A percentile compares a stretch with the other conserved stretches of the same genome.
Conservation (phyloP, 257 asterid species). For the Knoxia roxburghii region DNA sequence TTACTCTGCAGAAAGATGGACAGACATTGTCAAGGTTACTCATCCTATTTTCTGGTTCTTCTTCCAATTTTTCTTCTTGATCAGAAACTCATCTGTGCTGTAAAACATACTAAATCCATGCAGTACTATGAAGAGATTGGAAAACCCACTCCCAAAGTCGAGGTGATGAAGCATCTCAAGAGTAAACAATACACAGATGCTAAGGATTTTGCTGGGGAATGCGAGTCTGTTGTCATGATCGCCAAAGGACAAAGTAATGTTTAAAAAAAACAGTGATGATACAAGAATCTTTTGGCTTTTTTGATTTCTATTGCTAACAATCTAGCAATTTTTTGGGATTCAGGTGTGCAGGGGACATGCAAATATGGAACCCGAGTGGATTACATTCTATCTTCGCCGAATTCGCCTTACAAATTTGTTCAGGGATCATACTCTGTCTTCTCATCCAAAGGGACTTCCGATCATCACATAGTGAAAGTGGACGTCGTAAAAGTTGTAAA, state of each 20-base stretch:
- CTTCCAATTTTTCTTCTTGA: too few species aligned
- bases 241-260: conserved; percentile 95
- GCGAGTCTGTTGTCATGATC: conserved; percentile 89
- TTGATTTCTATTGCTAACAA: too few species aligned
- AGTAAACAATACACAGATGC: conserved; percentile 66
- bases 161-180: conserved; percentile 81
- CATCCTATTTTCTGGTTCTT: too few species aligned
- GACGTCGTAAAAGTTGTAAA: conserved; percentile 52
- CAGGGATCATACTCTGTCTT: conserved; percentile 86
- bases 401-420: conserved; percentile 61
- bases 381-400: conserved; percentile 60
- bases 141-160: conserved; percentile 75
- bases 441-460: conserved; percentile 95
- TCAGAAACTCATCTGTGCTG: neutral
- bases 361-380: conserved; percentile 93
- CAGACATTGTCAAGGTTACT: conserved; percentile 72
- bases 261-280: too few species aligned
- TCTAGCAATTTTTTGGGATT: too few species aligned
- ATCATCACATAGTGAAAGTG: conserved; percentile 92
- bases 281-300: too few species aligned
- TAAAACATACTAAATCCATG: too few species aligned
- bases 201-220: conserved; percentile 81
- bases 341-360: conserved; percentile 97
- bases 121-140: conserved; percentile 93
- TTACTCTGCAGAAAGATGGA: conserved; percentile 90